These are phyloP conservation scores for Pleurostoma richardsiae DNA, from an alignment of 2,329 filamentous ascomycete species.

Conservation along the genomic window DNA sequence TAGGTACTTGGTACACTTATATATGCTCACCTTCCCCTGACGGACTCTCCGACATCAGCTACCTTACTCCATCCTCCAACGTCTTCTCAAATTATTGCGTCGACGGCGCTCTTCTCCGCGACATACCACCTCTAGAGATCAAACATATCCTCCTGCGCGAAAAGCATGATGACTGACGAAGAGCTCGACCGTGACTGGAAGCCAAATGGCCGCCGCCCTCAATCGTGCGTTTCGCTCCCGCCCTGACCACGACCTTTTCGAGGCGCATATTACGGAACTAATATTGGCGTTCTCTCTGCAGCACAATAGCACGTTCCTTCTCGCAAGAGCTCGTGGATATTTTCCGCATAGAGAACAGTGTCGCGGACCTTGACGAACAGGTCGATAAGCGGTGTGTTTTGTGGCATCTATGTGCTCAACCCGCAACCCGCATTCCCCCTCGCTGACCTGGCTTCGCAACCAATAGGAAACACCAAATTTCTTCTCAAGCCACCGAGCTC, in stretches of 20 bases:
- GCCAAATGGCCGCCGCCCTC: conserved; percentile 70
- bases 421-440: not conserved
- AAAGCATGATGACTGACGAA: conserved; percentile 46
- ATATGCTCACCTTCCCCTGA: no score
- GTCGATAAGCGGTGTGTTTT: conserved; percentile 73
- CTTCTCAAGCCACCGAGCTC: conserved; percentile 70
- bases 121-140: no score
- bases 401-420: not conserved
- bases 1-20: no score
- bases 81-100: not conserved
- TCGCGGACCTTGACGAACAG: conserved; percentile 57
- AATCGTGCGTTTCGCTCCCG: conserved; percentile 64
- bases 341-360: conserved; percentile 78
- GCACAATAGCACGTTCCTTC: conserved; percentile 83
- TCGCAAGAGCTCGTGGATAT: conserved; percentile 81
- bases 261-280: conserved; percentile 1
- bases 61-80: conserved; percentile 1
- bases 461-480: conserved; percentile 74
- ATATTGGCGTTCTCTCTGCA: conserved; percentile 30
- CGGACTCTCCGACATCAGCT: no score
- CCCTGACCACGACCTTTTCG: conserved; percentile 42
- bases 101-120: conserved; percentile 4
- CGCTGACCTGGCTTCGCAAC: not conserved
- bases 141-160: no score
- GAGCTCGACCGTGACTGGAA: conserved; percentile 76